phyloP scores from a whole-genome alignment of 2,329 filamentous ascomycete species.

The Aspergillus sp. region DNA sequence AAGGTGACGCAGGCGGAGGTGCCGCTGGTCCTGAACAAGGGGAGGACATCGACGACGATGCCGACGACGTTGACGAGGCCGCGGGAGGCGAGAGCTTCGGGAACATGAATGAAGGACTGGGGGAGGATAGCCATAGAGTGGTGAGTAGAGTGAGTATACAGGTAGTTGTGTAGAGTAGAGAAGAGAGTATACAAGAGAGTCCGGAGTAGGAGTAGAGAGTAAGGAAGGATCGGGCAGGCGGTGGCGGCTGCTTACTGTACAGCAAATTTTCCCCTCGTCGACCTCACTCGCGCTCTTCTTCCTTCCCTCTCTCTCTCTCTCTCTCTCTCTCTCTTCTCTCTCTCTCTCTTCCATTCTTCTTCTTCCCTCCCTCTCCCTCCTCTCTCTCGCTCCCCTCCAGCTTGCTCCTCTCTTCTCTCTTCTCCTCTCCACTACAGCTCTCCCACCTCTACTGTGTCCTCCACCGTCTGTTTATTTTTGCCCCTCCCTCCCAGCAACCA shows the following conservation, averaged over 20 bases:
- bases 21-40: slow-evolving; percentile 43
- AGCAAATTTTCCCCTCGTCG: slow-evolving; percentile 17
- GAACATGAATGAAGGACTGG: slow-evolving; percentile 39
- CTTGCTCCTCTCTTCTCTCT: slow-evolving; percentile 9
- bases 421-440: slow-evolving; percentile 7
- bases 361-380: slow-evolving; percentile 12
- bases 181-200: too few species aligned
- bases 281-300: slow-evolving; percentile 6
- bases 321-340: slow-evolving; percentile 1
- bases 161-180: neutral
- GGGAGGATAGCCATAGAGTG: slow-evolving; percentile 2
- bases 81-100: slow-evolving; percentile 31
- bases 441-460: slow-evolving; percentile 10
- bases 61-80: slow-evolving; percentile 54
- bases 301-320: slow-evolving; percentile 3
- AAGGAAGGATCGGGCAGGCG: slow-evolving; percentile 8
- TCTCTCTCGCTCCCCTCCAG: slow-evolving; percentile 11
- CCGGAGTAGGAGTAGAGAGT: too few species aligned
- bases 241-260: too few species aligned
- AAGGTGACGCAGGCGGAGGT: slow-evolving; percentile 54
- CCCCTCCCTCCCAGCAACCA: slow-evolving; percentile 41
- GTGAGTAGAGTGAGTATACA: neutral
- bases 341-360: slow-evolving; percentile 6
- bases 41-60: slow-evolving; percentile 56
- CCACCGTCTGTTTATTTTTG: slow-evolving; percentile 21